Base-by-base conservation (phyloP, 1,139 yeast species). In the Petasospora fabianii region DNA sequence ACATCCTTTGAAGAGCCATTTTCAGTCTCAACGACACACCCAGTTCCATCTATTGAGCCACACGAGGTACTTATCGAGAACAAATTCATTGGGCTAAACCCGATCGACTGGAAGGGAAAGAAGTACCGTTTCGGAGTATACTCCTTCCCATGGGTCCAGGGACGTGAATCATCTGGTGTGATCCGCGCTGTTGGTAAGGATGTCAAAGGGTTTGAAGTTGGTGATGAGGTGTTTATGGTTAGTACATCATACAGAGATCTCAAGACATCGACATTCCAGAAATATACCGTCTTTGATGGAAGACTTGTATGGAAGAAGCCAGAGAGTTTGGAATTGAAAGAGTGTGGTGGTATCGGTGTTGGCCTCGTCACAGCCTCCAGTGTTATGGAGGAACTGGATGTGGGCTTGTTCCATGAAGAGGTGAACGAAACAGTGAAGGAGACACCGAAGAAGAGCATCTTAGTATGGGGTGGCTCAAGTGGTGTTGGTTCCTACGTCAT, bases 101-200 rank as follows among this genome's bases (percentile, higher is more conserved):
- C 74, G 11, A 63, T 71, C 29, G 77, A 71, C 46, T 71, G 77
- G 77, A 71, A 71, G 47, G 69, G 72, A n/a, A 68, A 69, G 38
- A 69, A 65, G 39, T 71, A 64, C 46, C 61, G 62, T 27, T 71
- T 71, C 56, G 75, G 73, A n/a, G 63, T 71, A 3, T 66, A 69
- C 46, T 63, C 66, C 18, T 68, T 70, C 43, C 76, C 76, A 5
- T 71, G 76, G 75, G 60, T 71, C 34, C 71, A 69, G 48, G 76
- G 76, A 6, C 55, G 76, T 31, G 76, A 71, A 49, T 61, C 69
- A 28, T 62, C 71, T 30, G 76, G 76, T 1, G 46, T 58, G 9
- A 61, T 71, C 2, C 61, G 60, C 3, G 56, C 61, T 32, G 38
- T 51, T 5, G 75, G 75, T 3, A 38, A 48, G 5, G 57, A 58